phyloP scores from a whole-genome alignment of 2,329 filamentous ascomycete species.

The Xylaria sp. region DNA sequence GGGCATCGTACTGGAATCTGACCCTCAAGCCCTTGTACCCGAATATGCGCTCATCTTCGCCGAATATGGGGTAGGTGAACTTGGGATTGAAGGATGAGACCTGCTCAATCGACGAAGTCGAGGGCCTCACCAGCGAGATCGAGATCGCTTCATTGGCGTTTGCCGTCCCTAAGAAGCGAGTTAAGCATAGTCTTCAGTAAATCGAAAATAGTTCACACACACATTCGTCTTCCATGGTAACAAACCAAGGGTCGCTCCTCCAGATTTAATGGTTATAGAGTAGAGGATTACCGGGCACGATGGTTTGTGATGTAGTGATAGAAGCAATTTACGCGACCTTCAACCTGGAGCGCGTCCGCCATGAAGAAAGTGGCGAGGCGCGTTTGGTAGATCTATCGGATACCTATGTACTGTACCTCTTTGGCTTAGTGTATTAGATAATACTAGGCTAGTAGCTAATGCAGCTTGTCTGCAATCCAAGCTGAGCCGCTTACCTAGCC shows the following conservation, averaged over 20 bases:
- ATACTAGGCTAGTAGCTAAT: background rate
- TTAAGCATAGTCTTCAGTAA: constrained; percentile 17
- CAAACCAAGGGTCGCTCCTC: background rate
- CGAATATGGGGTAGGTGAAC: constrained; percentile 93
- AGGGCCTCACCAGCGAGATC: constrained; percentile 58
- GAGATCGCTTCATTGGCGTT: constrained; percentile 71
- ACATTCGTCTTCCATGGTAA: constrained; percentile 49
- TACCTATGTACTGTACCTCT: constrained; percentile 12
- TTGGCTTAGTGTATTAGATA: background rate
- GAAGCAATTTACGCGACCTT: constrained; percentile 27
- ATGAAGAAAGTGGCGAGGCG: constrained; percentile 2
- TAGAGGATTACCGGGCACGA: background rate
- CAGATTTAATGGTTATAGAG: background rate
- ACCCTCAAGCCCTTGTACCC: constrained; percentile 87
- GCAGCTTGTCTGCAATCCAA: too few species aligned
- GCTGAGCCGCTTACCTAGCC: background rate
- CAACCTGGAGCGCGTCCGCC: constrained; percentile 19
- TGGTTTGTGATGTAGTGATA: background rate
- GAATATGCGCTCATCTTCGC: constrained; percentile 91
- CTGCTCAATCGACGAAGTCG: constrained; percentile 59
- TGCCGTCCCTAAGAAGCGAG: constrained; percentile 61
- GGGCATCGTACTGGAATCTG: constrained; percentile 72
- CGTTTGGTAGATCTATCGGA: background rate
- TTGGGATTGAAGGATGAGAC: constrained; percentile 80
- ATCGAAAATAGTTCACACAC: constrained; percentile 30